A percentile compares a stretch with the other conserved stretches of the same genome.
phyloP scores from a whole-genome alignment of 1,139 yeast species.

The Keqinozyma sinolaborantium region DNA sequence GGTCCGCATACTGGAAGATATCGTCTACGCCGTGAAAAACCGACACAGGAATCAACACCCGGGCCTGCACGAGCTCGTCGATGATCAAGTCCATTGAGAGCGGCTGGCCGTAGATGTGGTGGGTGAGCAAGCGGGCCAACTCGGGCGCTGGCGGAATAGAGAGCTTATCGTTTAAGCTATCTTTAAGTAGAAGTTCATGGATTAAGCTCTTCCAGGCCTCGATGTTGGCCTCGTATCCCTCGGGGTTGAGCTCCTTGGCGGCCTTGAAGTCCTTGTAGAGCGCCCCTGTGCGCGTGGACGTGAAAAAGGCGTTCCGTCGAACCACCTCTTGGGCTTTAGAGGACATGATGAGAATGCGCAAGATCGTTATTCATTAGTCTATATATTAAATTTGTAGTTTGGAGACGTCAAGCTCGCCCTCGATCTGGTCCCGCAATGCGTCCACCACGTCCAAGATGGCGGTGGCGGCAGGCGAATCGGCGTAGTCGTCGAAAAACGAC shows the following conservation, averaged over 20 bases:
- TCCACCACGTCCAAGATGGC: constrained; percentile 86
- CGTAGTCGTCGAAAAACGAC: constrained; percentile 75
- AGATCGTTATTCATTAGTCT: too few relatives aligned
- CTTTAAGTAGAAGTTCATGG: constrained; percentile 15
- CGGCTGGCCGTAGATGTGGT: constrained; percentile 31
- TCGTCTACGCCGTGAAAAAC: constrained; percentile 7
- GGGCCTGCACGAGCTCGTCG: constrained; percentile 20
- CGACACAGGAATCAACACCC: constrained; percentile 22
- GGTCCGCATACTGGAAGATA: not conserved
- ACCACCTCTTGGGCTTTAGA: not conserved
- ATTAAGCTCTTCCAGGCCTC: constrained; percentile 51
- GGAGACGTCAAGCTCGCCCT: constrained; percentile 8
- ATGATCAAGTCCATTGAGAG: constrained; percentile 19
- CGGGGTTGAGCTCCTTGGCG: constrained; percentile 52
- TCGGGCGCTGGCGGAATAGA: constrained; percentile 20
- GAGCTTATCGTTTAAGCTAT: constrained; percentile 15
- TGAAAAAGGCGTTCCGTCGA: not conserved
- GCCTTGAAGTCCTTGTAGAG: constrained; percentile 59
- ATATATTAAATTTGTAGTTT: too few relatives aligned
- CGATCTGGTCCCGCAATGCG: constrained; percentile 46
- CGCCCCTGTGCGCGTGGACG: constrained; percentile 48
- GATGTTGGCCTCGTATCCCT: constrained; percentile 71
- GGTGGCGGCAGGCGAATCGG: constrained; percentile 90
- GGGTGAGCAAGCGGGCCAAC: constrained; percentile 15
- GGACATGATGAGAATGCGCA: too few relatives aligned